These are phyloP conservation scores for Ceriops zippeliana DNA, from an alignment of 345 rosid genomes.

Conservation along the genomic window DNA sequence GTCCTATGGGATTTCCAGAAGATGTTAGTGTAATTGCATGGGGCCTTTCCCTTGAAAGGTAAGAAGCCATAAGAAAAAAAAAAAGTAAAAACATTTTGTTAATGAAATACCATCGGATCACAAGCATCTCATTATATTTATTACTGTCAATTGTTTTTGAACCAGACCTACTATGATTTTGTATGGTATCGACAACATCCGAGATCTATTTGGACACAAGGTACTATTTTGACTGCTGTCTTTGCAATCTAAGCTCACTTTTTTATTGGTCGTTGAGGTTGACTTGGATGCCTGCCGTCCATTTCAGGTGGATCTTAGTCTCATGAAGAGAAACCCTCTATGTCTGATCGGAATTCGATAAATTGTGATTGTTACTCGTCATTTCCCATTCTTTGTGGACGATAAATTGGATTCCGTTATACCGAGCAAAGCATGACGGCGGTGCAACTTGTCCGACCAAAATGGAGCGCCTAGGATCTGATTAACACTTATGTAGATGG, in stretches of 20 bases:
- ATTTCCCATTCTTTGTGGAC: too few relatives aligned
- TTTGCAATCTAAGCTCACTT: neutral
- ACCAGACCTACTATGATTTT: slow-evolving; percentile 94
- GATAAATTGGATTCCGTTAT: too few relatives aligned
- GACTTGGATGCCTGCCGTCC: neutral
- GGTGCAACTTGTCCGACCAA: too few relatives aligned
- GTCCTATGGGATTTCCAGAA: slow-evolving; percentile 91
- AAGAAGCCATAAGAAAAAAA: slow-evolving; percentile 4
- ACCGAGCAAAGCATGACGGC: too few relatives aligned
- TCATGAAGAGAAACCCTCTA: slow-evolving; percentile 67
- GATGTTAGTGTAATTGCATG: slow-evolving; percentile 88
- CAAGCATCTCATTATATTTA: neutral
- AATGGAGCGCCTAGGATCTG: too few relatives aligned
- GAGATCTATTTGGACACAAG: slow-evolving; percentile 97
- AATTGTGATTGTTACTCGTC: neutral
- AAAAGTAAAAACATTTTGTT: neutral
- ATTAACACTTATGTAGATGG: too few relatives aligned
- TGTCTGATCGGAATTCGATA: slow-evolving; percentile 63
- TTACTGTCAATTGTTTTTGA: slow-evolving; percentile 9
- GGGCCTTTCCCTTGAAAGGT: slow-evolving; percentile 99
- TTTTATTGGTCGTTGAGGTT: neutral
- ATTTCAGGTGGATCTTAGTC: slow-evolving; percentile 79
- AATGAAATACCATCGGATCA: neutral
- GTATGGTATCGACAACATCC: slow-evolving; percentile 66
- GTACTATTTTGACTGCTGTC: slow-evolving; percentile 28